Conservation (phyloP, 148 eudicot species). For the Heliosperma pusillum region DNA sequence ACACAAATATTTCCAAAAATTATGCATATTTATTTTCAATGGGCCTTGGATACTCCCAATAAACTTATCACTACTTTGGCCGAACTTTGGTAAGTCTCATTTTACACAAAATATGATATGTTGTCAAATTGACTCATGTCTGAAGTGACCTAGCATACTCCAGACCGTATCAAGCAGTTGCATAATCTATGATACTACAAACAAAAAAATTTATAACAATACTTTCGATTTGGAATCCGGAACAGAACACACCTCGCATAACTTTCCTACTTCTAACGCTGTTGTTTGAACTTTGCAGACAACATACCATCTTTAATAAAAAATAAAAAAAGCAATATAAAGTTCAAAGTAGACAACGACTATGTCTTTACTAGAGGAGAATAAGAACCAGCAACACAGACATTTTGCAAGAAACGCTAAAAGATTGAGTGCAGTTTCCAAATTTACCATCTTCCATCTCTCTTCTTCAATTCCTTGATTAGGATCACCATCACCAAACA, state of each 20-base stretch:
- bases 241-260: neutral
- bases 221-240: neutral
- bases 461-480: conserved; percentile 98
- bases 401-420: conserved; percentile 28
- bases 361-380: neutral
- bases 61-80: neutral
- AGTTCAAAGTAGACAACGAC: neutral
- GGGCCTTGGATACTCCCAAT: neutral
- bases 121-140: neutral
- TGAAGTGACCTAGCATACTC: neutral
- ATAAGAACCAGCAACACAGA: conserved; percentile 24
- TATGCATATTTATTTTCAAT: neutral
- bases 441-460: conserved; percentile 99
- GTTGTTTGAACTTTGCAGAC: neutral
- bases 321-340: neutral
- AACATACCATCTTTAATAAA: neutral
- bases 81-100: neutral
- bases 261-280: neutral
- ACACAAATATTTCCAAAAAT: neutral
- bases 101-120: neutral
- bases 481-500: conserved; percentile 99
- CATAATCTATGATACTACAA: neutral
- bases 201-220: neutral
- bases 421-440: conserved; percentile 54
- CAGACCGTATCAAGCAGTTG: neutral